phyloP scores from a whole-genome alignment of 2,329 filamentous ascomycete genomes.

The Pyrenophora tritici-repentis region DNA sequence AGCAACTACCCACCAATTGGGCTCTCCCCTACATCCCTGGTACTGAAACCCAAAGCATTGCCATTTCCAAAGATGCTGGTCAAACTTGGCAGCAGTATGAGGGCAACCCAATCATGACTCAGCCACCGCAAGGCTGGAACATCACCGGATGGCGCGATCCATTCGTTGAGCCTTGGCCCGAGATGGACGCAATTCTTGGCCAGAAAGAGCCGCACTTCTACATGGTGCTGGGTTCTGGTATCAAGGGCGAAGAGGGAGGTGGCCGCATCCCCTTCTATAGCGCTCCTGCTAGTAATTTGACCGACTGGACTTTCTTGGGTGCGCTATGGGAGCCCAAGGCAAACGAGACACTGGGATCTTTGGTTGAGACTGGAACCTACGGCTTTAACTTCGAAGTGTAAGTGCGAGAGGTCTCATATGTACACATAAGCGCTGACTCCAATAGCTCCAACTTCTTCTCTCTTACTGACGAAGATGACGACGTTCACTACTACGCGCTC shows the following conservation, averaged over 20 bases:
- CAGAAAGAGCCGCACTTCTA: constrained; percentile 53
- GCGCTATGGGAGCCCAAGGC: constrained; percentile 52
- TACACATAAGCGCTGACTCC: constrained; percentile 5
- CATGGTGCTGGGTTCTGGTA: constrained; percentile 53
- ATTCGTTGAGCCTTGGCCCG: constrained; percentile 46
- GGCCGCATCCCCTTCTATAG: constrained; percentile 55
- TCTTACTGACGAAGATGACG: constrained; percentile 50
- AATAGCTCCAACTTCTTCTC: constrained; percentile 53
- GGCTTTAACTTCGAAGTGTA: constrained; percentile 56
- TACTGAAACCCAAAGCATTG: constrained; percentile 55
- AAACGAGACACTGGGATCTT: constrained; percentile 50
- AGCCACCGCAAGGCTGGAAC: constrained; percentile 52
- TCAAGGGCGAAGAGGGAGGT: constrained; percentile 53
- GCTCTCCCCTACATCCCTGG: constrained; percentile 50
- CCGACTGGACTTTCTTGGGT: constrained; percentile 55
- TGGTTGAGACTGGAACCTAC: constrained; percentile 53
- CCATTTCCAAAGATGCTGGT: constrained; percentile 53
- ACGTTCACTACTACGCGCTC: constrained; percentile 52
- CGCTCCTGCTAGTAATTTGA: constrained; percentile 51
- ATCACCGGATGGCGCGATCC: constrained; percentile 47
- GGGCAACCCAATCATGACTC: constrained; percentile 53
- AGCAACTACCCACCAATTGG: constrained; percentile 54
- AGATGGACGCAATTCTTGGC: constrained; percentile 51
- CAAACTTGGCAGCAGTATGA: constrained; percentile 54
- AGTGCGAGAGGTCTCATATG: constrained; percentile 5